Evolutionary conservation across 2,329 filamentous ascomycete species (phyloP).

Genomic region (Colletotrichum orchidophilum): DNA sequence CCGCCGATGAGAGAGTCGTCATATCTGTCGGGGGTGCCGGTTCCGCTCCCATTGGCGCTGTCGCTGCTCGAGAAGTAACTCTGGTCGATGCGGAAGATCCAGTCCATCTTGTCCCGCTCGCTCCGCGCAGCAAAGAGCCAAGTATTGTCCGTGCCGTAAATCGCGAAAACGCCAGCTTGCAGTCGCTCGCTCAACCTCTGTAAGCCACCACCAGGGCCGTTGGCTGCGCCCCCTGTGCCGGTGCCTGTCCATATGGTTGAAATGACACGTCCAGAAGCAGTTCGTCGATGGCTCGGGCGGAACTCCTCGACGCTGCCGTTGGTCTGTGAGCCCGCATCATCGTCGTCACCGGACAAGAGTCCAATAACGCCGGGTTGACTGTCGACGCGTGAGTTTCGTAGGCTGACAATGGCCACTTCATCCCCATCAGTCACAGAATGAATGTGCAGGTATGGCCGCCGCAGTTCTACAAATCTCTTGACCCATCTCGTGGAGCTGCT

Average conservation of each 20-base stretch:
- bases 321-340: conserved; percentile 42
- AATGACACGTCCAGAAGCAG: conserved; percentile 61
- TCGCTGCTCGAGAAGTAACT: conserved; percentile 65
- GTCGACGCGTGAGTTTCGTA: conserved; percentile 91
- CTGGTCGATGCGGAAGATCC: conserved; percentile 95
- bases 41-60: conserved; percentile 50
- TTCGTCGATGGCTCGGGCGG: conserved; percentile 58
- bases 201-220: conserved; percentile 49
- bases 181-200: conserved; percentile 65
- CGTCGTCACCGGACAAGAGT: conserved; percentile 67
- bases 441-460: conserved; percentile 90
- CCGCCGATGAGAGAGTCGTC: conserved; percentile 31
- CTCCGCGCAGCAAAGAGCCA: conserved; percentile 92
- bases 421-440: conserved; percentile 88
- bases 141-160: conserved; percentile 94
- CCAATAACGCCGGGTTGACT: conserved; percentile 88
- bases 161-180: conserved; percentile 84
- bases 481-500: conserved; percentile 86
- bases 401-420: conserved; percentile 87
- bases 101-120: conserved; percentile 94
- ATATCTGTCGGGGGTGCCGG: conserved; percentile 45
- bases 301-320: conserved; percentile 49
- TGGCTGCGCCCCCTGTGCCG: conserved; percentile 44
- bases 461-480: conserved; percentile 90
- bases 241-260: conserved; percentile 65